These are phyloP conservation scores for Daldinia eschscholtzii DNA, from an alignment of 2,329 filamentous ascomycete species.

Conservation along the genomic window DNA sequence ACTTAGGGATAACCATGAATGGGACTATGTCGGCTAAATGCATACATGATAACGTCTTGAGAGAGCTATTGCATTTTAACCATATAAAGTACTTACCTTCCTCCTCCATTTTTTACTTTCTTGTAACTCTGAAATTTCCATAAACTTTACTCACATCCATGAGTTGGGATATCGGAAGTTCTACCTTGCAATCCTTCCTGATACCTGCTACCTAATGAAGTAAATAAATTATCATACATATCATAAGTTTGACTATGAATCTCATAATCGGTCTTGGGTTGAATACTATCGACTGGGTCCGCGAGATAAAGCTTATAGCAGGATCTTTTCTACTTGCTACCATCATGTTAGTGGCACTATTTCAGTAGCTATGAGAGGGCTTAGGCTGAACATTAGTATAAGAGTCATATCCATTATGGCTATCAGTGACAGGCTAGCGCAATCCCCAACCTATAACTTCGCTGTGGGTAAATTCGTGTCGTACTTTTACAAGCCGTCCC, in stretches of 20 bases:
- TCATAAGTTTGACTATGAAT: background rate
- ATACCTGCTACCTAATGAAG: too few species aligned
- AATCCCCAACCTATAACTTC: background rate
- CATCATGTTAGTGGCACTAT: slow-evolving; percentile 8
- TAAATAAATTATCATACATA: too few species aligned
- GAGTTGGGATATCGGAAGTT: too few species aligned
- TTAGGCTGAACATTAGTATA: background rate
- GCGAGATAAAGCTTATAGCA: slow-evolving; percentile 6
- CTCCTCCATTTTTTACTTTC: background rate
- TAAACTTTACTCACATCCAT: too few species aligned
- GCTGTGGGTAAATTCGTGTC: background rate
- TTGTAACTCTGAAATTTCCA: too few species aligned
- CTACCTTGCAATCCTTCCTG: too few species aligned
- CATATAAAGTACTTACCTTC: background rate
- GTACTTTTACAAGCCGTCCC: background rate
- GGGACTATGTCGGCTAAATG: background rate
- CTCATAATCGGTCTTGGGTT: background rate
- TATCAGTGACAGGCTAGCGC: background rate
- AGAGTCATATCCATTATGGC: slow-evolving; percentile 2
- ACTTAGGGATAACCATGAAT: background rate
- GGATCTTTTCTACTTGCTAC: slow-evolving; percentile 11
- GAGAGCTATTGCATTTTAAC: background rate
- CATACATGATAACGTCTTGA: background rate
- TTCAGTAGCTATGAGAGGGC: background rate
- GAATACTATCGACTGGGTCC: slow-evolving; percentile 6